Percentiles rank a stretch among this genome's conserved stretches.
phyloP scores from a whole-genome alignment of 73 alveolate species.

The Paramecium tetraurelia region DNA sequence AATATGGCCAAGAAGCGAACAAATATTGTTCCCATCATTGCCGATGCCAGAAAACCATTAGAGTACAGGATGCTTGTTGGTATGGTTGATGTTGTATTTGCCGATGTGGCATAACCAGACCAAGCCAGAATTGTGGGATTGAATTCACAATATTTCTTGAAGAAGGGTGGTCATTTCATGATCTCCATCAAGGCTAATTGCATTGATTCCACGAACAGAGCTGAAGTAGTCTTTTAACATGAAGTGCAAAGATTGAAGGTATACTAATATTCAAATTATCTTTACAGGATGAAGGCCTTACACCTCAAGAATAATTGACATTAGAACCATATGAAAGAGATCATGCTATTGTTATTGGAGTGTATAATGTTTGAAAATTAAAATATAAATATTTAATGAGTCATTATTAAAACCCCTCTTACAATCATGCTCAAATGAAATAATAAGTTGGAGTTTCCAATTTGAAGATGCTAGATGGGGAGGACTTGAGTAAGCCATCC shows the following conservation, averaged over 20 bases:
- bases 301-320: slow-evolving; percentile 92
- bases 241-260: slow-evolving; percentile 83
- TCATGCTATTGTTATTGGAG: slow-evolving; percentile 98
- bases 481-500: neutral
- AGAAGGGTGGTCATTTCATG: slow-evolving; percentile 96
- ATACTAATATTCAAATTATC: neutral
- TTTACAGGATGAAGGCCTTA: slow-evolving; percentile 84
- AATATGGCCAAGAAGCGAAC: slow-evolving; percentile 92
- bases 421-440: slow-evolving; percentile 29
- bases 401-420: slow-evolving; percentile 38
- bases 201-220: slow-evolving; percentile 97
- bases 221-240: slow-evolving; percentile 96
- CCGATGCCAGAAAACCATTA: slow-evolving; percentile 99
- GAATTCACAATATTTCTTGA: slow-evolving; percentile 90
- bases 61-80: slow-evolving; percentile 98
- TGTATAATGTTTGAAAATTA: slow-evolving; percentile 80
- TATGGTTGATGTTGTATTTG: slow-evolving; percentile 98
- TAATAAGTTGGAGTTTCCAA: slow-evolving; percentile 4
- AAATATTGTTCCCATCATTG: slow-evolving; percentile 98
- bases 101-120: slow-evolving; percentile 99
- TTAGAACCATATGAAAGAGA: slow-evolving; percentile 99
- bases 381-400: neutral
- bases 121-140: slow-evolving; percentile 95
- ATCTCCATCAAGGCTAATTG: slow-evolving; percentile 98
- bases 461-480: slow-evolving; percentile 31